Evolutionary conservation across 441 rosid species (phyloP), one percentile per base, ranked within the genome.

Genomic region (Codiaeum variegatum): DNA sequence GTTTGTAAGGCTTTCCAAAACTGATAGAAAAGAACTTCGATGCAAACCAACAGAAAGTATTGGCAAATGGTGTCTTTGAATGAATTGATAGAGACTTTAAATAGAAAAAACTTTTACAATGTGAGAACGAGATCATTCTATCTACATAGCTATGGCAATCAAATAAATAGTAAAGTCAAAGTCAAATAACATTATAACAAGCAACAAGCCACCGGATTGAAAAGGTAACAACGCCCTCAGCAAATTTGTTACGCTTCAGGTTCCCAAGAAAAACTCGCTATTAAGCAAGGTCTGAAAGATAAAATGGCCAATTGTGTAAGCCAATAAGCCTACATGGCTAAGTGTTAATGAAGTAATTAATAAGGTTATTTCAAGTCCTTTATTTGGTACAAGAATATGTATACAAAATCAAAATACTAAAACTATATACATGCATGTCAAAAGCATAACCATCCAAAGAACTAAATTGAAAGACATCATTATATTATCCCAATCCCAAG

Each of bases 391-490:
- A n/a, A 23, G n/a, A 38, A 38, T 38, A 38, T 38, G 44, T 38
- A 38, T 2, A 9, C 11, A 10, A 32, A 32, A 2, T 32, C 36
- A 32, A 32, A 32, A 32, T 32, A 32, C 36, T 32, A 32, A 1
- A 42, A 42, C 47, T 42, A 13, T 42, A 42, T 1, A 42, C 10
- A 42, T 42, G 47, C 47, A 42, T 42, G 54, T 65, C 58, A 44
- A 66, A 66, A 47, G 44, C 44, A 38, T 38, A 38, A 38, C 12
- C 69, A 66, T 36, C 34, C 55, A 46, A 46, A 44, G 42, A 66
- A 18, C n/a, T 44, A 31, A 52, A 38, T 21, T 46, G 31, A 1
- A 24, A 2, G 32, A 34, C 31, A 44, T 52, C 62, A 52, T 63
- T 21, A 38, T 18, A 34, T 52, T 32, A 54, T 34, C 32, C 19